Base-by-base conservation (phyloP, 176 grass and related monocot species). In the Zizania latifolia region DNA sequence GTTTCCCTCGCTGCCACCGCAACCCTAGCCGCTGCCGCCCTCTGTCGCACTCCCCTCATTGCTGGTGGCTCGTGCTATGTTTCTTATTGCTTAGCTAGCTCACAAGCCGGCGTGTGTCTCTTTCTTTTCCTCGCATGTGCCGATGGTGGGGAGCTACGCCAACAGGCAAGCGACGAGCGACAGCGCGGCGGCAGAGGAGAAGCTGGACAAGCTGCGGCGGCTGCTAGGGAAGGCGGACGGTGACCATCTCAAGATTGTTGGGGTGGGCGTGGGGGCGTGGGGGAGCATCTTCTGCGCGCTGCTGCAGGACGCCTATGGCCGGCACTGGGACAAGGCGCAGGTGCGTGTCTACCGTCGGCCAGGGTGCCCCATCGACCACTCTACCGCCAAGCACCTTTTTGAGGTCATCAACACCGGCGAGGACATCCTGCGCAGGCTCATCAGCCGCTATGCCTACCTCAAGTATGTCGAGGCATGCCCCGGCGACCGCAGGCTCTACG, bases 321-420 rank as follows among this genome's bases (percentile, higher is more conserved):
- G 86, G 39, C 74, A 88, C 76, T 88, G 94, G 0, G 91, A 98
- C 32, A 87, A 87, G 66, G 88, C 89, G 58, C 94, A 98, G 86
- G 85, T 98, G 60, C 77, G 83, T 8, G 88, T 98, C 5, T 98
- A 91, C 91, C 83, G 94, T 14, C 83, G 94, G 0, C 0, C 90
- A 0, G 90, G 94, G 5, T 83, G 94, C 65, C 62, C 88, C 23
- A 88, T 97, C 6, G 94, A 97, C 80, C 86, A 88, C 9, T 62
- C 86, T 71, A 85, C 79, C n/a, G 94, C 94, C 31, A 88, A 97
- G 83, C 90, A 87, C 29, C 86, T 97, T 54, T 97, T 97, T 53
- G 90, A 97, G 86, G 94, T 97, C 54, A 97, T 97, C 86, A 97
- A 97, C 72, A 65, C 94, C 27, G 69, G 90, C 9, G 94, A 97